Evolutionary conservation across 2,329 filamentous ascomycete species (phyloP), one percentile per base, ranked within the genome.

Genomic region (Cladophialophora immunda): DNA sequence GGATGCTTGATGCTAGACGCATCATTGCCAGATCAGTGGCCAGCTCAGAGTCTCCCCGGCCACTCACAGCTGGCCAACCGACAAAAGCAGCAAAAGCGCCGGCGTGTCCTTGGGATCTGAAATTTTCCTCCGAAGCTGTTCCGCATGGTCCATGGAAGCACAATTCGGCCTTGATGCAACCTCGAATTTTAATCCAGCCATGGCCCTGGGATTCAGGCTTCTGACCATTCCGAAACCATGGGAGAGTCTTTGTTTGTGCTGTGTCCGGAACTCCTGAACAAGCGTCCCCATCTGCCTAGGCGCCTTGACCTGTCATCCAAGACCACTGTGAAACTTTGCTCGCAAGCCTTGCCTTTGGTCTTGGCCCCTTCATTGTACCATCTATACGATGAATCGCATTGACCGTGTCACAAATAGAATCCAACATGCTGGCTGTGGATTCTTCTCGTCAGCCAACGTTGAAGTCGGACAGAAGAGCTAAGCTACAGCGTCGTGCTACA

Each of bases 81-180:
- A 61, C 64, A 30, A 58, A 66, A 58, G 54, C 27, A 66, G 64
- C 41, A 62, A 62, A 58, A 62, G 36, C 59, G 64, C 64, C 64
- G 64, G 53, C 25, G 8, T 13, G 19, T 25, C 19, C 19, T 59
- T 54, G 17, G 34, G 9, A 19, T 30, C 15, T 54, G 9, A 32
- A 19, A 29, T 2, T 29, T 47, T 47, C 52, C 22, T 19, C 52
- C 60, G 50, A 56, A 34, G 15, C 41, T 62, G 36, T 41, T 53
- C 58, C 58, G 47, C 47, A 22, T 54, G 58, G 50, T 29, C 56
- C 50, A 27, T 19, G 58, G 50, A 62, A 56, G 34, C 32, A 56
- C 13, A 65, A 22, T 4, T 38, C 34, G 45, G 29, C 17, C 25
- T 66, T 19, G 53, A 67, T 67, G 65, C 65, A 63, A 67, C 59